Base-by-base conservation (phyloP, 2,329 filamentous ascomycete species). In the Trichoderma afroharzianum region DNA sequence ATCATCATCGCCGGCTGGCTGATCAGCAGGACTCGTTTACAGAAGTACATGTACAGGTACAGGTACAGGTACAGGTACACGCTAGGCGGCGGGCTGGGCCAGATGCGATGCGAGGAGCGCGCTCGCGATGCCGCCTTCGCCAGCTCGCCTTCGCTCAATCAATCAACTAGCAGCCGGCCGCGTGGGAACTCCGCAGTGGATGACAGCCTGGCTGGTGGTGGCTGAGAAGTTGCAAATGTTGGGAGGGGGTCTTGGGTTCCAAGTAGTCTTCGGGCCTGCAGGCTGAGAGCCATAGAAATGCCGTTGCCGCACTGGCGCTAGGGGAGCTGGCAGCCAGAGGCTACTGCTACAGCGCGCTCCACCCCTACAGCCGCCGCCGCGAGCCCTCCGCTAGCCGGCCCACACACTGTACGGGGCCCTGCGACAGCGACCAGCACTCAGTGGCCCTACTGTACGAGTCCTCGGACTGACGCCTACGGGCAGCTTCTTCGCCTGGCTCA, bases 341-440 rank as follows among this genome's bases (percentile, higher is more conserved):
- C 33, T 33, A 33, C 32, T 39, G 28, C 43, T 67, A 55, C 63
- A 67, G 63, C 63, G 53, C 55, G 66, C 64, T 68, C 64, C 64
- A 68, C 63, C 47, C 28, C 63, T 59, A 30, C 36, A 47, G 30
- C 66, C 47, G 57, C 66, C 57, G 66, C 66, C 66, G 66, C 66
- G 53, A 62, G 66, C 28, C 55, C 66, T 69, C 66, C 66, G 66
- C 59, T 61, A 62, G 66, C 57, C 66, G 57, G 66, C 57, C 57
- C 57, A 53, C 66, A 61, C 66, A 69, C 66, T 69, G 66, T 69
- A 69, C 57, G 66, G 66, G 63, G 63, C 63, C 63, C 63, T 66
- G 63, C 63, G 63, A 66, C 63, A 33, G 62, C 43, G 47, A 43
- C 62, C 62, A 63, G 62, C 63, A 24, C 4, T 47, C 43, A 47